These are phyloP conservation scores for Penicillium longicatenatum DNA, from an alignment of 495 filamentous ascomycete genomes.

Conservation along the genomic window DNA sequence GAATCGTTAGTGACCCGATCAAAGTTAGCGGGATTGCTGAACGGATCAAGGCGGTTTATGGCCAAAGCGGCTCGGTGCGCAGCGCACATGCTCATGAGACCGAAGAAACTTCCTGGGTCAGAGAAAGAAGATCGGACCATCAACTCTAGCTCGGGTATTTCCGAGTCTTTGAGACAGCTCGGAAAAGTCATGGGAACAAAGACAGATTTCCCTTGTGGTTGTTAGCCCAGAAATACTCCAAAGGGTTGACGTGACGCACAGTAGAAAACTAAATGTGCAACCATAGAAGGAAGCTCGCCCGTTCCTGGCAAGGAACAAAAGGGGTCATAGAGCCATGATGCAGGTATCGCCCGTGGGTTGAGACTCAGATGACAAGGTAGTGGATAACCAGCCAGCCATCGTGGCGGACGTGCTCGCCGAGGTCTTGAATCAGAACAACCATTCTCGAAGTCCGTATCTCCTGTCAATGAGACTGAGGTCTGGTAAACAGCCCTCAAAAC, in stretches of 20 bases:
- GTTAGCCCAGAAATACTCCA: conserved; percentile 9
- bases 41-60: conserved; percentile 18
- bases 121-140: conserved; percentile 36
- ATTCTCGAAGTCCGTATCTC: conserved; percentile 3
- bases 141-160: conserved; percentile 27
- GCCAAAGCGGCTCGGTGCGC: conserved; percentile 36
- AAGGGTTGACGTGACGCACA: conserved; percentile 25
- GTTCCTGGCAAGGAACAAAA: conserved; percentile 34
- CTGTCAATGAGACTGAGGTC: conserved; percentile 13
- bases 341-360: conserved; percentile 22
- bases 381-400: conserved; percentile 20
- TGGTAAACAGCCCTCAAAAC: conserved; percentile 20
- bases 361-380: conserved; percentile 20
- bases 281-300: conserved; percentile 24
- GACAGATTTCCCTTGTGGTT: conserved; percentile 29
- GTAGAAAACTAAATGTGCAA: conserved; percentile 32
- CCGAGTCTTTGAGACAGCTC: conserved; percentile 24
- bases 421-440: conserved; percentile 7
- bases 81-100: conserved; percentile 40
- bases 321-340: conserved; percentile 34
- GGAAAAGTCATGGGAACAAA: conserved; percentile 44
- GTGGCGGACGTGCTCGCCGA: conserved; percentile 17
- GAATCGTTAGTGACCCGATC: conserved; percentile 23
- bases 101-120: conserved; percentile 39
- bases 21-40: neutral